phyloP scores from a whole-genome alignment of 805 yeast genomes.

The Saccharomycopsis malanga region DNA sequence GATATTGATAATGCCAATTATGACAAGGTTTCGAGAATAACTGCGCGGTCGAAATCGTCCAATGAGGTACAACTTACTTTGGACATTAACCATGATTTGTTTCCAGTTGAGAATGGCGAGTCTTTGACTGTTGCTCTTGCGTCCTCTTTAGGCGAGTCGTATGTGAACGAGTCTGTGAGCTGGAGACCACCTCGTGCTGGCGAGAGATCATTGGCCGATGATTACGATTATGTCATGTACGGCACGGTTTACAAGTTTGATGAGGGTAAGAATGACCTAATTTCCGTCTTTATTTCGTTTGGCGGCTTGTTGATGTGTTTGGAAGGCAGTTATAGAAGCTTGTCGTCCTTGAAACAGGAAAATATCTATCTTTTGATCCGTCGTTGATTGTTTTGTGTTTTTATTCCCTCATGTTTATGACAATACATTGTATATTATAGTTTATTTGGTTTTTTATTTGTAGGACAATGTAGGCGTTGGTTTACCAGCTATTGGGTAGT shows the following conservation, averaged over 20 bases:
- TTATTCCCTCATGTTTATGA: too few species aligned
- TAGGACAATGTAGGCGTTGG: too few species aligned
- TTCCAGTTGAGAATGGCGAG: slow-evolving; percentile 73
- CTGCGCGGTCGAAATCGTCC: slow-evolving; percentile 63
- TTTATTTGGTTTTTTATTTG: too few species aligned
- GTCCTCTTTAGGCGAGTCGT: slow-evolving; percentile 51
- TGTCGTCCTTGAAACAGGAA: slow-evolving; percentile 87
- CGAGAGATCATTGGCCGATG: slow-evolving; percentile 86
- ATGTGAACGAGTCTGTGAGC: slow-evolving; percentile 39
- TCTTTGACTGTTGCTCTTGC: slow-evolving; percentile 83
- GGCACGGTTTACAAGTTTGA: slow-evolving; percentile 97
- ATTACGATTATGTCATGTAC: slow-evolving; percentile 96
- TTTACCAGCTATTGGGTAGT: too few species aligned
- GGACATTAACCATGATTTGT: slow-evolving; percentile 86
- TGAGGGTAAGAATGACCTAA: slow-evolving; percentile 58
- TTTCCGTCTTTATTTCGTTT: slow-evolving; percentile 88
- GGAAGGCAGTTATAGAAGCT: slow-evolving; percentile 89
- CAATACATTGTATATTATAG: too few species aligned
- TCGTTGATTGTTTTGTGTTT: too few species aligned
- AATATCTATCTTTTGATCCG: slow-evolving; percentile 87
- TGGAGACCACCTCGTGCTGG: slow-evolving; percentile 57
- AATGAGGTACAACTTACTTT: slow-evolving; percentile 74
- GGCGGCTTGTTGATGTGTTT: slow-evolving; percentile 92
- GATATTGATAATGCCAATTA: slow-evolving; percentile 84
- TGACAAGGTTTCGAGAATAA: slow-evolving; percentile 83